phyloP scores from a whole-genome alignment of 1,284 basidiomycete species.

The Cerioporus squamosus region DNA sequence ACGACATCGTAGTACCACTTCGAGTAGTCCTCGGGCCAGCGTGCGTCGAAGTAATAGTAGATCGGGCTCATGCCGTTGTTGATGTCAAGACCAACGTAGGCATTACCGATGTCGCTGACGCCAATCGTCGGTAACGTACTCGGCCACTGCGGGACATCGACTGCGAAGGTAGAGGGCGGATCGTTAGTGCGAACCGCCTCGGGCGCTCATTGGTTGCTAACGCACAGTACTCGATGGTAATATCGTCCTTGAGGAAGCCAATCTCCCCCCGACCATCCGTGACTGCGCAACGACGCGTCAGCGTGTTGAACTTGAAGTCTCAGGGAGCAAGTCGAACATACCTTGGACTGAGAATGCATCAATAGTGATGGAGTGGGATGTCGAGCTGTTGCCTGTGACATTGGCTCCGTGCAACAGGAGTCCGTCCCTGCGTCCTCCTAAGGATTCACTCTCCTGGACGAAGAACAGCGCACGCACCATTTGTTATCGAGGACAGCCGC shows the following conservation, averaged over 20 bases:
- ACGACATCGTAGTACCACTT: constrained; percentile 24
- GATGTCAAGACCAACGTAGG: constrained; percentile 19
- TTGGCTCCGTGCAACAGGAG: constrained; percentile 13
- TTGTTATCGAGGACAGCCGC: constrained; percentile 19
- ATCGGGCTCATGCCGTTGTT: constrained; percentile 20
- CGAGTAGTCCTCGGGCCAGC: constrained; percentile 12
- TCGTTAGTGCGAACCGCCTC: background rate
- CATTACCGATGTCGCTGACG: constrained; percentile 1
- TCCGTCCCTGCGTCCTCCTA: constrained; percentile 7
- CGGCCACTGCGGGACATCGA: constrained; percentile 10
- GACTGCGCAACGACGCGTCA: background rate
- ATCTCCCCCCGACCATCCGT: constrained; percentile 7
- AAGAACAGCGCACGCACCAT: constrained; percentile 9
- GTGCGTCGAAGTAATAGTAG: constrained; percentile 16
- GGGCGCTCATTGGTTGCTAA: background rate
- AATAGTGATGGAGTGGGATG: constrained; percentile 6
- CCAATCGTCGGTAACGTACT: background rate
- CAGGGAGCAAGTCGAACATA: background rate
- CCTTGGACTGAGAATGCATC: constrained; percentile 11
- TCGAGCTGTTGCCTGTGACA: background rate
- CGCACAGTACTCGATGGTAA: constrained; percentile 20
- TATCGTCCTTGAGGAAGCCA: constrained; percentile 17
- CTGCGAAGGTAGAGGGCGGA: background rate
- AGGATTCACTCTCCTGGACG: background rate
- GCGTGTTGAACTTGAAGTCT: background rate